A percentile compares a stretch with the other conserved stretches of the same genome.
Evolutionary conservation across 2,329 filamentous ascomycete species (phyloP).

Genomic region (Colletotrichum sublineola): DNA sequence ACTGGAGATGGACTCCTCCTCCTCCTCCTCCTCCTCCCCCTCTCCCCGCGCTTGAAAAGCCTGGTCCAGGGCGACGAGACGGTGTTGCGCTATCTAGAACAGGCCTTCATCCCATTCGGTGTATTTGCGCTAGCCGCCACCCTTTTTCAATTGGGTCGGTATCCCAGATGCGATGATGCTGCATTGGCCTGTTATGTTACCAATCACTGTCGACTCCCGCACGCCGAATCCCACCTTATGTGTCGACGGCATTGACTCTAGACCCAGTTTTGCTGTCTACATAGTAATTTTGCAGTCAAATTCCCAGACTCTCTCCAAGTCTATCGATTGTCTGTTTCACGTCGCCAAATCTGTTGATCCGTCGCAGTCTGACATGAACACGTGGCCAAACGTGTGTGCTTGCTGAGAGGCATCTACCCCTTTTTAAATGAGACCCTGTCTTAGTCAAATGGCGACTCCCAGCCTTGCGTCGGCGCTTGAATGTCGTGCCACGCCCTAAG

Average conservation of each 20-base stretch:
- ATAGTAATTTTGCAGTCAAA: conserved; percentile 26
- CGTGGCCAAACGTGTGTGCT: conserved; percentile 38
- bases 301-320: conserved; percentile 20
- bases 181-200: background rate
- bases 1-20: conserved; percentile 6
- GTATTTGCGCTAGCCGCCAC: background rate
- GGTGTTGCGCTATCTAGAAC: conserved; percentile 7
- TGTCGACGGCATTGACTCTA: conserved; percentile 33
- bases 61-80: conserved; percentile 23
- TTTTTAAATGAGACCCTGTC: background rate
- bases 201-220: conserved; percentile 5
- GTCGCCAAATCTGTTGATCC: conserved; percentile 24
- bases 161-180: background rate
- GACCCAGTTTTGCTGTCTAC: background rate
- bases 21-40: background rate
- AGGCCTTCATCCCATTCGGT: background rate
- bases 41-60: conserved; percentile 18
- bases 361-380: conserved; percentile 23
- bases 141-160: background rate
- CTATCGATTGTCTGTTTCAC: conserved; percentile 24
- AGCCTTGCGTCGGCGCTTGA: background rate
- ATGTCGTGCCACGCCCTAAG: background rate
- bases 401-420: conserved; percentile 11
- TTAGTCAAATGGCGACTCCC: background rate
- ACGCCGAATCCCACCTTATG: background rate